Evolutionary conservation across 2,329 filamentous ascomycete species (phyloP).

Genomic region (Botryosphaeria dothidea): DNA sequence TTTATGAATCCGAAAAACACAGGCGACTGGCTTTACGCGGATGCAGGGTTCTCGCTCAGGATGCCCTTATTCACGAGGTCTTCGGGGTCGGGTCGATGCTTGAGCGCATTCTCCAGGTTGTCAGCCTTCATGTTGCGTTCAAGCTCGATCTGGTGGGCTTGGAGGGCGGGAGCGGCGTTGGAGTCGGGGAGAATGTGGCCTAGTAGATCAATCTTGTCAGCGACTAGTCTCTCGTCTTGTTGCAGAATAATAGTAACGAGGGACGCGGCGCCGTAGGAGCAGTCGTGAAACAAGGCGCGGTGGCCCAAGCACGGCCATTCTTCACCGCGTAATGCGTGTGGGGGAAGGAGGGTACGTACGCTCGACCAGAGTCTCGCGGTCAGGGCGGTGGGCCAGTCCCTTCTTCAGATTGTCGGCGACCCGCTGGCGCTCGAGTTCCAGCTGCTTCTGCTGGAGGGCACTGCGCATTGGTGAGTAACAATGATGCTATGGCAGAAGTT

Average conservation of each 20-base stretch:
- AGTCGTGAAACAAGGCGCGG: not conserved
- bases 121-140: constrained; percentile 87
- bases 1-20: not conserved
- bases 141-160: constrained; percentile 80
- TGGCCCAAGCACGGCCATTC: not conserved
- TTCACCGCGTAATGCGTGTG: constrained; percentile 2
- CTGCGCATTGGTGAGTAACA: constrained; percentile 36
- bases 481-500: not conserved
- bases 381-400: constrained; percentile 62
- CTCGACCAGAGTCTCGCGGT: constrained; percentile 76
- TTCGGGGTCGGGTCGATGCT: constrained; percentile 73
- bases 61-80: constrained; percentile 79
- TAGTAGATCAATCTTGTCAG: constrained; percentile 36
- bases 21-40: not conserved
- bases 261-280: not conserved
- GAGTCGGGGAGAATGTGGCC: constrained; percentile 85
- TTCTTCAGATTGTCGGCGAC: constrained; percentile 65
- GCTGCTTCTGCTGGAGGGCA: constrained; percentile 61
- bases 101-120: constrained; percentile 82
- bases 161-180: constrained; percentile 74
- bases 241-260: not conserved
- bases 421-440: constrained; percentile 65
- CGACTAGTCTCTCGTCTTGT: not conserved
- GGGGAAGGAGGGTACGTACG: constrained; percentile 53
- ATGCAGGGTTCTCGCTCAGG: constrained; percentile 49